Evolutionary conservation across 2,329 filamentous ascomycete species (phyloP).

Genomic region (Ascochyta rabiei): DNA sequence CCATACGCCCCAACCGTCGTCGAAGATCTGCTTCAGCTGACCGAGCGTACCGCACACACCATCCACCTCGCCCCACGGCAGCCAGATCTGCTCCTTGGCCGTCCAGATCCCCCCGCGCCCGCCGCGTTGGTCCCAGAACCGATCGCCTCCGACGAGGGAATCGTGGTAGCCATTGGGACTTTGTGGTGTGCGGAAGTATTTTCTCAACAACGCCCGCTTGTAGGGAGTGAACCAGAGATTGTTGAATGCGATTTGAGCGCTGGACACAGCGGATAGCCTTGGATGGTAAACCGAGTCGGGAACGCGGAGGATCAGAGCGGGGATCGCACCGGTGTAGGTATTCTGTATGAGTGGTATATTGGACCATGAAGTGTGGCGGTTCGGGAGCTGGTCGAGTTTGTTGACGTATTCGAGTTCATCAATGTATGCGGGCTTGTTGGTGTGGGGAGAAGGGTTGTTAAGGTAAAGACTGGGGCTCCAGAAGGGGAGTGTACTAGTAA

Average conservation of each 20-base stretch:
- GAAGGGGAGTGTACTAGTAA: slow-evolving; percentile 36
- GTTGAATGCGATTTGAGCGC: slow-evolving; percentile 47
- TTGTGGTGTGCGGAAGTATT: slow-evolving; percentile 54
- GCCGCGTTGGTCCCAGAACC: slow-evolving; percentile 57
- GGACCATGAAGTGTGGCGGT: slow-evolving; percentile 51
- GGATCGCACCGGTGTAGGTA: slow-evolving; percentile 54
- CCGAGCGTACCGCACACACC: slow-evolving; percentile 42
- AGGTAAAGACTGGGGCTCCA: slow-evolving; percentile 34
- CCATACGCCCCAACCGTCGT: slow-evolving; percentile 54
- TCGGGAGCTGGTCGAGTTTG: slow-evolving; percentile 52
- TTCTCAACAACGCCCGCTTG: slow-evolving; percentile 57
- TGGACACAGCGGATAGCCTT: not conserved
- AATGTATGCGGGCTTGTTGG: slow-evolving; percentile 37
- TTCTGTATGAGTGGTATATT: slow-evolving; percentile 56
- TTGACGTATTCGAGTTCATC: slow-evolving; percentile 32
- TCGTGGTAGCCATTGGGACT: slow-evolving; percentile 52
- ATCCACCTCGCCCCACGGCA: slow-evolving; percentile 56
- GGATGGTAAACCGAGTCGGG: not conserved
- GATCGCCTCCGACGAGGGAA: slow-evolving; percentile 54
- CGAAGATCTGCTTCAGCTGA: slow-evolving; percentile 54
- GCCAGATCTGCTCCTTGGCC: slow-evolving; percentile 53
- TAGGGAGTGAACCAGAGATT: slow-evolving; percentile 58
- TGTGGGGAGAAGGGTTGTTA: slow-evolving; percentile 36
- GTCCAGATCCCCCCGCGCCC: slow-evolving; percentile 63
- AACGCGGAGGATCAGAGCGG: slow-evolving; percentile 50